A percentile compares a stretch with the other conserved stretches of the same genome.
These are phyloP conservation scores for Lobosporangium transversale DNA, from an alignment of 192 early-diverging fungal genomes.

Conservation along the genomic window DNA sequence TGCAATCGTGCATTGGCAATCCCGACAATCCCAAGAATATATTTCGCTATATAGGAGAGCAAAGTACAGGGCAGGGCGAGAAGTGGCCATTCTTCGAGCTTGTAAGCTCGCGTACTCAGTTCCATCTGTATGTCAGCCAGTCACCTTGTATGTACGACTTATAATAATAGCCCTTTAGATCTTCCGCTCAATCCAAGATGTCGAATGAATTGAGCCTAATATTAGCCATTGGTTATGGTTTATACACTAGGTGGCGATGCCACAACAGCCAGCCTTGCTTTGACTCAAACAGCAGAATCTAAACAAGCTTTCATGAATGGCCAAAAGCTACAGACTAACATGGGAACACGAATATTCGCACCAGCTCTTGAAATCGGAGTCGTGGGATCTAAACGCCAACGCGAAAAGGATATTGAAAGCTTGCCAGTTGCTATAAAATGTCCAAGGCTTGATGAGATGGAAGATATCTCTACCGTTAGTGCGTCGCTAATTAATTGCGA, in stretches of 20 bases:
- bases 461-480: no score
- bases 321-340: not conserved
- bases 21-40: conserved; percentile 10
- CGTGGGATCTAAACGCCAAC: not conserved
- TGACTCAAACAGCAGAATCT: conserved; percentile 51
- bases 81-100: conserved; percentile 25
- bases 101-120: conserved; percentile 28
- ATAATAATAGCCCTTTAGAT: no score
- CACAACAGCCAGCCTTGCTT: conserved; percentile 67
- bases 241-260: conserved; percentile 85
- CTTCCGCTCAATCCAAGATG: no score
- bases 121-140: conserved; percentile 83
- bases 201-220: no score
- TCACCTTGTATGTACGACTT: conserved; percentile 70
- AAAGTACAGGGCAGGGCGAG: no score
- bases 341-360: no score
- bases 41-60: conserved; percentile 20
- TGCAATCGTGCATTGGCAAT: conserved; percentile 12
- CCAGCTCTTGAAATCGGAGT: not conserved
- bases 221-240: no score
- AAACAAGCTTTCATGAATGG: conserved; percentile 43
- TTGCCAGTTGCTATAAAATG: no score
- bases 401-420: not conserved
- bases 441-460: no score
- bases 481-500: no score